phyloP scores from a whole-genome alignment of 2,329 filamentous ascomycete genomes.

The Alternaria angustiovoidea region DNA sequence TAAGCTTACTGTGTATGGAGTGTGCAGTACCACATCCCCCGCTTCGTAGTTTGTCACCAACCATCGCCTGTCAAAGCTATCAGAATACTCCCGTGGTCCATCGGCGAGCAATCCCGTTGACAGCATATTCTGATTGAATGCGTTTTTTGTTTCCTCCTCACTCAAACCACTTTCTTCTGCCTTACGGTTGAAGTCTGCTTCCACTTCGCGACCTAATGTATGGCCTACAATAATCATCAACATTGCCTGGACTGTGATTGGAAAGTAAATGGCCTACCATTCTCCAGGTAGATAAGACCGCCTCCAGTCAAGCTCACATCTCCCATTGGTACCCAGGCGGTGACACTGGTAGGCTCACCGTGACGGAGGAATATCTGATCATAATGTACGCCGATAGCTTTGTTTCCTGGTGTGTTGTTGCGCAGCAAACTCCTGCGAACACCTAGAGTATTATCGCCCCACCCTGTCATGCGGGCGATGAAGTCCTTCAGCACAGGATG shows the following conservation, averaged over 20 bases:
- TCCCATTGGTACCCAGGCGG: constrained; percentile 66
- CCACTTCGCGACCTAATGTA: constrained; percentile 59
- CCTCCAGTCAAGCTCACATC: constrained; percentile 64
- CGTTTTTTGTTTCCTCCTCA: constrained; percentile 59
- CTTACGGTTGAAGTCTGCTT: constrained; percentile 59
- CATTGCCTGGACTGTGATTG: neutral
- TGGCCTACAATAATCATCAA: constrained; percentile 43
- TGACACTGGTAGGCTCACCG: constrained; percentile 63
- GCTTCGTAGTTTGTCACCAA: constrained; percentile 63
- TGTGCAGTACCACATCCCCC: constrained; percentile 58
- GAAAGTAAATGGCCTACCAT: constrained; percentile 39
- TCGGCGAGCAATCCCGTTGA: constrained; percentile 62
- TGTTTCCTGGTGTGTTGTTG: constrained; percentile 65
- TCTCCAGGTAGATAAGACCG: constrained; percentile 67
- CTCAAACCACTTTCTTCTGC: constrained; percentile 60
- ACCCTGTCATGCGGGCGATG: constrained; percentile 61
- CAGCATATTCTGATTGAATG: constrained; percentile 67
- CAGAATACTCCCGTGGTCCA: constrained; percentile 56
- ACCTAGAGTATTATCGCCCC: constrained; percentile 58
- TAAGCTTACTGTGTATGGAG: constrained; percentile 34
- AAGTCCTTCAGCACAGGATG: constrained; percentile 61
- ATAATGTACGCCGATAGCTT: constrained; percentile 68
- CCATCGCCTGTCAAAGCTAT: constrained; percentile 57
- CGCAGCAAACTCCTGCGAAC: constrained; percentile 61
- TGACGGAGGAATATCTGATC: constrained; percentile 65